Percentiles rank a stretch among this genome's conserved stretches.
phyloP scores from a whole-genome alignment of 768 basidiomycete species.

The Agaricus blazei region DNA sequence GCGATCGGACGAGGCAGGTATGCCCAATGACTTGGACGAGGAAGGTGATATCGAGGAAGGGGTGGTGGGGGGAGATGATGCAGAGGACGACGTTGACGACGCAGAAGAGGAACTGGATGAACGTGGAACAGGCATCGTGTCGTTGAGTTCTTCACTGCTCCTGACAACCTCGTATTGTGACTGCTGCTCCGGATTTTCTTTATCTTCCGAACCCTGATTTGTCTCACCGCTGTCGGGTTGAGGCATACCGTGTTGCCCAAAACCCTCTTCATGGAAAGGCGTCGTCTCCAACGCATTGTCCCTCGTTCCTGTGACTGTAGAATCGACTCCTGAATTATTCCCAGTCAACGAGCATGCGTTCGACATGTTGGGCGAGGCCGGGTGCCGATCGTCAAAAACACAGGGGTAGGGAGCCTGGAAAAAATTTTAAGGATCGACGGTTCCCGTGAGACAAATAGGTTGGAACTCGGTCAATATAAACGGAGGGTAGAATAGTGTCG shows the following conservation, averaged over 20 bases:
- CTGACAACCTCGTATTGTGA: neutral
- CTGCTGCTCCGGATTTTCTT: neutral
- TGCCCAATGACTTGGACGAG: slow-evolving; percentile 5
- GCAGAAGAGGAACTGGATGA: slow-evolving; percentile 8
- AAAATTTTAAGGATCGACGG: neutral
- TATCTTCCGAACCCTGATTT: neutral
- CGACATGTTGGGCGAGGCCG: neutral
- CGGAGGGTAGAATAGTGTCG: no score
- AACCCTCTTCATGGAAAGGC: neutral
- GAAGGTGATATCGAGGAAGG: slow-evolving; percentile 15
- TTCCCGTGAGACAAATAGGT: no score
- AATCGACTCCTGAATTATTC: neutral
- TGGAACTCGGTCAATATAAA: no score
- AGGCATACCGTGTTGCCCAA: no score
- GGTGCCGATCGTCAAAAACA: neutral
- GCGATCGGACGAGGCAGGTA: slow-evolving; percentile 2
- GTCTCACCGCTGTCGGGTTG: neutral
- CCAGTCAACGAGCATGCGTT: neutral
- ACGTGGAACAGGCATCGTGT: neutral
- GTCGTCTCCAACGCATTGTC: neutral
- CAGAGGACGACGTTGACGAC: slow-evolving; percentile 10
- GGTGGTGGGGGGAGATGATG: slow-evolving; percentile 9
- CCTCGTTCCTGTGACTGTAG: neutral
- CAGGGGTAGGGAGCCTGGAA: neutral
- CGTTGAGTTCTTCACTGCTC: neutral